Conservation (phyloP, 768 basidiomycete species). For the Leccinum subtestaceum region DNA sequence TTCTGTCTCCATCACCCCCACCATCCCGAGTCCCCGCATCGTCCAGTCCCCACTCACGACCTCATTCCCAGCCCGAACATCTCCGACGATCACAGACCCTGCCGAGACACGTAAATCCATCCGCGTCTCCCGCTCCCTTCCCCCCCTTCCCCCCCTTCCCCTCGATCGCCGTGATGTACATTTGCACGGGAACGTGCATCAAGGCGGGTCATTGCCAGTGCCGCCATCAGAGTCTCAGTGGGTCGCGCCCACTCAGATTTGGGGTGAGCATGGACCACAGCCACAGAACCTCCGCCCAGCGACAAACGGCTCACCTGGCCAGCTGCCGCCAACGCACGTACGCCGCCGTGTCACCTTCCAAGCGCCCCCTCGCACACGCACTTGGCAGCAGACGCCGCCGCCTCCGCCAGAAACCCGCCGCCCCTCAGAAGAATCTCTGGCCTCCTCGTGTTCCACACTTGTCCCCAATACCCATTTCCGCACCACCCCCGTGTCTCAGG, state of each 20-base stretch:
- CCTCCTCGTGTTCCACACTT: conserved; percentile 18
- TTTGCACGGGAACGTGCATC: not conserved
- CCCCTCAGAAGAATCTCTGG: not conserved
- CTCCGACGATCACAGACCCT: not conserved
- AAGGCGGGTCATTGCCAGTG: not conserved
- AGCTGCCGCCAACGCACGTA: not conserved
- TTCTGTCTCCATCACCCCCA: not conserved
- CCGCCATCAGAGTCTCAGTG: not conserved
- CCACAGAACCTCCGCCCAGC: not conserved
- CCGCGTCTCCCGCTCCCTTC: not conserved
- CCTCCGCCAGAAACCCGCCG: not conserved
- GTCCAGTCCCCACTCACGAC: not conserved
- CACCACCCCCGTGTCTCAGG: not conserved
- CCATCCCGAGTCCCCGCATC: not conserved
- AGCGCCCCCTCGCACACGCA: not conserved
- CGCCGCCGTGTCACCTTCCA: not conserved
- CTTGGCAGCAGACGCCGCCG: not conserved
- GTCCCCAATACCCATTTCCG: not conserved
- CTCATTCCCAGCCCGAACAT: not conserved
- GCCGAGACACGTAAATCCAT: not conserved
- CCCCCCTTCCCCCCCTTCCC: not conserved
- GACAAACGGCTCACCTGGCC: not conserved
- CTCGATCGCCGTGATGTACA: not conserved
- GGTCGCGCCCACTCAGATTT: not conserved
- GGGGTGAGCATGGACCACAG: not conserved